Evolutionary conservation across 148 eudicot species (phyloP).

Genomic region (Talinum fruticosum): DNA sequence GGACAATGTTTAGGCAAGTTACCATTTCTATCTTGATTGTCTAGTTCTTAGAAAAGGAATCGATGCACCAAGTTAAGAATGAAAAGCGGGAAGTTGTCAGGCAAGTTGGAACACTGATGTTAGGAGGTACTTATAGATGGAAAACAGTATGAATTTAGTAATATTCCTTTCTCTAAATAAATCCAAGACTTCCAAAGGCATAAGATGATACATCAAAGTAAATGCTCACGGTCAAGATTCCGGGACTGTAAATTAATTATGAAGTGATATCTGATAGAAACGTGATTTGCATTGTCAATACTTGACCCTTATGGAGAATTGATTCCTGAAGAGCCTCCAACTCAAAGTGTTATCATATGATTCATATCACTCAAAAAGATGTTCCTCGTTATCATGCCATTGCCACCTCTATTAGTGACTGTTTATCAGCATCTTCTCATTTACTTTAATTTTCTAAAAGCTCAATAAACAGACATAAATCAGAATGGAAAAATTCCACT

Average conservation of each 20-base stretch:
- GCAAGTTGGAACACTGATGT: background rate
- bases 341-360: constrained; percentile 1
- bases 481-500: constrained; percentile 10
- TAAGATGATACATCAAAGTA: background rate
- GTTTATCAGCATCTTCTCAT: constrained; percentile 10
- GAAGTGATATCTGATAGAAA: background rate
- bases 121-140: constrained; percentile 2
- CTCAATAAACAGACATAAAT: background rate
- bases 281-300: constrained; percentile 21
- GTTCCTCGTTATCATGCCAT: background rate
- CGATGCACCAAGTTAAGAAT: background rate
- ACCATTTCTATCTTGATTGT: constrained; percentile 6
- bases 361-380: constrained; percentile 6
- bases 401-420: background rate
- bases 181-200: background rate
- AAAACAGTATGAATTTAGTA: background rate
- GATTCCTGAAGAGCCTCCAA: constrained; percentile 6
- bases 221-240: background rate
- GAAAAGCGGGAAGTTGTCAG: background rate
- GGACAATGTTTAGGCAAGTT: background rate
- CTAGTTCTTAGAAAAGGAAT: background rate
- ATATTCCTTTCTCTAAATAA: background rate
- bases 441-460: background rate
- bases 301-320: background rate
- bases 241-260: background rate